Evolutionary conservation across 129 eudicot genomes (phyloP).

Genomic region (Flaveria sonorensis): DNA sequence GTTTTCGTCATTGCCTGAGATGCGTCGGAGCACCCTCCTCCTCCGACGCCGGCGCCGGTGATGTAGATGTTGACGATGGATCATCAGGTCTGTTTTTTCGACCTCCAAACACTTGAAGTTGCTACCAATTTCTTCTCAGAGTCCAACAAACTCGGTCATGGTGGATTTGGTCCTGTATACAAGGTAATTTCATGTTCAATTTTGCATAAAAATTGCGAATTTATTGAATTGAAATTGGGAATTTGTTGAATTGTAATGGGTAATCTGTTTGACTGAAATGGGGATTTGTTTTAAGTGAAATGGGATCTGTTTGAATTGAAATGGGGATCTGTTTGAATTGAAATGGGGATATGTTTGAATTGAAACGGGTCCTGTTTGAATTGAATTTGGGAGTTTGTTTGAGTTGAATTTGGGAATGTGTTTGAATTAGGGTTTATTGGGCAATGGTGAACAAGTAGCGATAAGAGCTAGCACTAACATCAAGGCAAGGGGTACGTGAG

Average conservation of each 20-base stretch:
- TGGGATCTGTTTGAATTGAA: too few species aligned
- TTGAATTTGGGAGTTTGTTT: too few species aligned
- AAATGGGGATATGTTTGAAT: too few species aligned
- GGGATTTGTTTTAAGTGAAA: too few species aligned
- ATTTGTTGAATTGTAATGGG: too few species aligned
- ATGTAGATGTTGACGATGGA: slow-evolving; percentile 25
- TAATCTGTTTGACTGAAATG: too few species aligned
- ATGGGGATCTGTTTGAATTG: too few species aligned
- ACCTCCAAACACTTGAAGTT: slow-evolving; percentile 52
- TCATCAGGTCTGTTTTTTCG: slow-evolving; percentile 54
- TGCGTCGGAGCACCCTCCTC: too few species aligned
- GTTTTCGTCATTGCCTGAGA: slow-evolving; percentile 42
- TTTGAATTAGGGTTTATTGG: slow-evolving; percentile 61
- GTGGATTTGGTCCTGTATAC: slow-evolving; percentile 20
- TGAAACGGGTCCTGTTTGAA: too few species aligned
- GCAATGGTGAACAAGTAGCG: slow-evolving; percentile 80
- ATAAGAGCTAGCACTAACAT: slow-evolving; percentile 74
- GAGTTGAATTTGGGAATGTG: too few species aligned
- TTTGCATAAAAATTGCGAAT: too few species aligned
- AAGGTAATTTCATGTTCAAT: slow-evolving; percentile 44
- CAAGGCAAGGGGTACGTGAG: slow-evolving; percentile 76
- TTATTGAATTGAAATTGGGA: too few species aligned
- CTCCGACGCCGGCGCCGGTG: neutral
- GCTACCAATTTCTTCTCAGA: slow-evolving; percentile 84
- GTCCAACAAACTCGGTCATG: slow-evolving; percentile 66